Conservation (phyloP, 2,329 filamentous ascomycete species). For the Trichophyton verrucosum region DNA sequence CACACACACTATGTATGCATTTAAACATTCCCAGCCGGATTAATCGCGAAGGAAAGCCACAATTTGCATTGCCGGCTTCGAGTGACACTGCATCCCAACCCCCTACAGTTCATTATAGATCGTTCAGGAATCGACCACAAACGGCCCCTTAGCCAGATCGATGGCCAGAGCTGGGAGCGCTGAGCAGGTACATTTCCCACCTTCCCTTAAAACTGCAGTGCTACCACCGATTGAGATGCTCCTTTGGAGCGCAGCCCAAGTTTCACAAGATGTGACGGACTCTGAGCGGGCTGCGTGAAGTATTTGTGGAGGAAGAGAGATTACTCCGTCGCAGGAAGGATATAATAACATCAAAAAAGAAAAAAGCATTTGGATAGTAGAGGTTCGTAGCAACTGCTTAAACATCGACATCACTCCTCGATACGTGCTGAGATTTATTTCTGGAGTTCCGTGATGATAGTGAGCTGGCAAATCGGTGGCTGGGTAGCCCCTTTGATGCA, state of each 20-base stretch:
- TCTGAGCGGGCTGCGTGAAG: neutral
- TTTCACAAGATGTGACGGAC: neutral
- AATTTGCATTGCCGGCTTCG: neutral
- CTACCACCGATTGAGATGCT: neutral
- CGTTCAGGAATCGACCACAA: neutral
- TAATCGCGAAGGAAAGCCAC: neutral
- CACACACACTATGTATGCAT: no score
- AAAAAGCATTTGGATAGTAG: neutral
- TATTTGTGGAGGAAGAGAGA: neutral
- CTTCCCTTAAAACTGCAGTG: neutral
- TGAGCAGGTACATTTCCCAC: neutral
- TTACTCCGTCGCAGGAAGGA: neutral
- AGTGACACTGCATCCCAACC: neutral
- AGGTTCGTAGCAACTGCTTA: neutral
- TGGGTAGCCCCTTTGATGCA: neutral
- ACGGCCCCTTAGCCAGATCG: neutral
- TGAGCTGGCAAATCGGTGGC: neutral
- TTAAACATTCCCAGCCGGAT: neutral
- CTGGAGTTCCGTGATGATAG: no score
- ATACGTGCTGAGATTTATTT: no score
- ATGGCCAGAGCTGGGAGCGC: neutral
- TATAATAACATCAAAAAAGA: neutral
- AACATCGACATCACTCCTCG: neutral
- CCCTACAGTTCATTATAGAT: neutral
- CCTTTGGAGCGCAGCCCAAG: neutral